Evolutionary conservation across 495 filamentous ascomycete genomes (phyloP).

Genomic region (Hypoxylon crocopeplum): DNA sequence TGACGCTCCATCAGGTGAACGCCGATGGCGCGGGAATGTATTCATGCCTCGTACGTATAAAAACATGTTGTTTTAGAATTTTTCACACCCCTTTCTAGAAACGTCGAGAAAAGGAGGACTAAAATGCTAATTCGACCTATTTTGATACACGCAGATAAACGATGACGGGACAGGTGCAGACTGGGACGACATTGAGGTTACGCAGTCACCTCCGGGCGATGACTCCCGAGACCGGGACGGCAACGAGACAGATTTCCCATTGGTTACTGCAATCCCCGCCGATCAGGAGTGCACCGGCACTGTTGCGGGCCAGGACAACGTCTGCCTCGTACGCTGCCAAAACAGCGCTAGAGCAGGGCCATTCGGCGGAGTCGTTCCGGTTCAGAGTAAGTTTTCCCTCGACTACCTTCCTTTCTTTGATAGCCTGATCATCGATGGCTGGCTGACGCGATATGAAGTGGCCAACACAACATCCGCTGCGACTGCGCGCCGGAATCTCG

Average conservation of each 20-base stretch:
- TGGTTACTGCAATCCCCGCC: conserved; percentile 54
- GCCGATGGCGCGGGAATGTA: conserved; percentile 57
- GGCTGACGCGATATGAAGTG: conserved; percentile 24
- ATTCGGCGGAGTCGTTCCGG: conserved; percentile 61
- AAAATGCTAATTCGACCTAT: too few species aligned
- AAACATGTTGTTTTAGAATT: too few species aligned
- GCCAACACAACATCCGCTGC: conserved; percentile 19
- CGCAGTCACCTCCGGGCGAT: conserved; percentile 43
- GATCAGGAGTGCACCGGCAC: conserved; percentile 58
- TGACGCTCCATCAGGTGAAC: conserved; percentile 63
- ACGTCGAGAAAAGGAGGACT: too few species aligned
- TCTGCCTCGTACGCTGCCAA: conserved; percentile 61
- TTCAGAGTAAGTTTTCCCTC: conserved; percentile 47
- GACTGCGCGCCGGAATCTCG: conserved; percentile 26
- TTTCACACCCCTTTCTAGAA: too few species aligned
- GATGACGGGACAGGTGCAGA: conserved; percentile 51
- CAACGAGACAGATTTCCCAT: conserved; percentile 49
- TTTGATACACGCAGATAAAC: too few species aligned
- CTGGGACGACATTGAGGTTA: conserved; percentile 51
- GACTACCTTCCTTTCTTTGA: not conserved
- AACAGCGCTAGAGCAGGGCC: conserved; percentile 58
- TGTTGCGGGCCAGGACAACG: conserved; percentile 57
- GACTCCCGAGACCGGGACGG: conserved; percentile 46
- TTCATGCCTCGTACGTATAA: too few species aligned
- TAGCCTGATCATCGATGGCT: not conserved